Base-by-base conservation (phyloP, 306 rosid species). In the Vicia villosa region DNA sequence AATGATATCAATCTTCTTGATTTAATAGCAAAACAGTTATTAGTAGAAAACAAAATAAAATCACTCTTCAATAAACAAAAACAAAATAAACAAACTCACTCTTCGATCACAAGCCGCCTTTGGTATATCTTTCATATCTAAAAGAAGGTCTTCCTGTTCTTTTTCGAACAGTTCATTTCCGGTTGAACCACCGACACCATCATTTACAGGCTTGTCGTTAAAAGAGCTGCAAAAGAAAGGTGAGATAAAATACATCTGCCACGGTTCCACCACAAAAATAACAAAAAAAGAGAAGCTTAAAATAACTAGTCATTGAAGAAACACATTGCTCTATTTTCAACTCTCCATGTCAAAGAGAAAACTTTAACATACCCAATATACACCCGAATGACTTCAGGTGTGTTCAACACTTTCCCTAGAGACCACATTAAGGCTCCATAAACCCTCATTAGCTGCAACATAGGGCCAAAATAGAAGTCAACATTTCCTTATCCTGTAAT, bases 391-490 rank as follows among this genome's bases (percentile, higher is more conserved):
- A 92, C 97, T 83, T 92, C 97, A 8, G 97, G 97, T 70, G 97
- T 92, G 76, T 92, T 92, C 49, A 92, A 45, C 78, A 92, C 97
- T 79, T 92, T 92, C 71, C 97, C 97, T 15, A 92, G 95, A 15
- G 97, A 92, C 97, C 97, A 92, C 97, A 92, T 92, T 66, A 92
- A 80, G 62, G 97, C 97, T 74, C 97, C 97, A 76, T 92, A 92
- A 74, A 92, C 95, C 84, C 96, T 89, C 97, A 92, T 92, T 62
- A 92, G 77, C 97, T 91, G 84, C 73, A 74, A 77, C 40, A 63
- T 62, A 21, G 24, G 12, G 24, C 37, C 66, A 66, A 20, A 73
- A 73, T 60, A 42, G 30, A 73, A 54, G 65, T n/a, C n/a, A n/a
- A n/a, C 38, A 38, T 72, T 59, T 21, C 66, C 9, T n/a, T 24